A percentile compares a stretch with the other conserved stretches of the same genome.
These are phyloP conservation scores for Hemerocallis citrina DNA, from an alignment of 106 monocot genomes.

Conservation along the genomic window DNA sequence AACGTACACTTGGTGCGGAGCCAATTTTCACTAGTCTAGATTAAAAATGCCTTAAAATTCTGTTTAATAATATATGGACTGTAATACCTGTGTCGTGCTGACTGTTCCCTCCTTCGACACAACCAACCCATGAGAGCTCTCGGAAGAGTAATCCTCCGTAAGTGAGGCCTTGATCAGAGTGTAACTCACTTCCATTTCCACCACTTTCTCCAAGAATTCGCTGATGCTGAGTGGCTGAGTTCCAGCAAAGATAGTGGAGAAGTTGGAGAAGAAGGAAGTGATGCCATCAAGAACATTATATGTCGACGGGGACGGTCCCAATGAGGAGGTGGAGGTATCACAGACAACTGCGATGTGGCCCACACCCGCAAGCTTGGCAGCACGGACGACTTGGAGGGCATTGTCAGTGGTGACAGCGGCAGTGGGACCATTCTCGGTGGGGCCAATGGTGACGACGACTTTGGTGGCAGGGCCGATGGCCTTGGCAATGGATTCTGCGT, in stretches of 20 bases:
- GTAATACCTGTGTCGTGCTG: not conserved
- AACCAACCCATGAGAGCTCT: constrained; percentile 26
- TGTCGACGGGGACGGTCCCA: constrained; percentile 20
- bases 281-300: constrained; percentile 86
- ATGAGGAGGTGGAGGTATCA: constrained; percentile 11
- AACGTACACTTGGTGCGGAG: no score
- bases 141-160: constrained; percentile 42
- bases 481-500: constrained; percentile 57
- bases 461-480: constrained; percentile 74
- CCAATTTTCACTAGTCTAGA: no score
- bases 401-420: constrained; percentile 55
- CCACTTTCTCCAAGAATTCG: constrained; percentile 55
- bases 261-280: constrained; percentile 71
- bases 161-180: constrained; percentile 70
- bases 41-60: no score
- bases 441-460: constrained; percentile 67
- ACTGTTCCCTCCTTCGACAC: constrained; percentile 44
- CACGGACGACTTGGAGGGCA: constrained; percentile 63
- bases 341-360: constrained; percentile 66
- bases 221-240: constrained; percentile 35
- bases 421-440: constrained; percentile 49
- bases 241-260: constrained; percentile 41
- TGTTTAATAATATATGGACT: no score
- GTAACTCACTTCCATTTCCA: constrained; percentile 65
- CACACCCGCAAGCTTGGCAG: constrained; percentile 68